phyloP scores from a whole-genome alignment of 257 asterid species.

The Thymus mandschuricus region DNA sequence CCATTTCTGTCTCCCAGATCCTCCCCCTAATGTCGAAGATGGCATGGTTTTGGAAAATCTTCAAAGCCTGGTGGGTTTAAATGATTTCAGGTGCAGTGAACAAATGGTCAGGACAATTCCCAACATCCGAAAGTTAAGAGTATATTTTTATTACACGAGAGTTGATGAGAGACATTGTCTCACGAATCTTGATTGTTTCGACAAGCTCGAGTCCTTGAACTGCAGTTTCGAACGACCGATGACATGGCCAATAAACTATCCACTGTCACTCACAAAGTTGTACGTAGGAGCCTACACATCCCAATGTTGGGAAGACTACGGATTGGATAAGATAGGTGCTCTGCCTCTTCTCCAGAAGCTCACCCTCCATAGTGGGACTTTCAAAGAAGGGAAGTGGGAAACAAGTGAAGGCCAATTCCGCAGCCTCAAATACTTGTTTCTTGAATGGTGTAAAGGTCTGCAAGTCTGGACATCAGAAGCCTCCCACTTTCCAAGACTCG shows the following conservation, averaged over 20 bases:
- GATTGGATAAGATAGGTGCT: background rate
- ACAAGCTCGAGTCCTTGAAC: conserved; percentile 6
- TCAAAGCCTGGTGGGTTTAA: background rate
- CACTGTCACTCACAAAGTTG: background rate
- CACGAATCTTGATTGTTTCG: background rate
- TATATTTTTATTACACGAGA: too few species aligned
- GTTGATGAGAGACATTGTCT: background rate
- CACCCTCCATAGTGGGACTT: background rate
- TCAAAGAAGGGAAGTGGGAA: background rate
- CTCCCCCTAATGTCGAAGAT: background rate
- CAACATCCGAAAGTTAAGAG: conserved; percentile 26
- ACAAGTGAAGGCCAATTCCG: background rate
- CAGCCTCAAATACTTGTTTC: background rate
- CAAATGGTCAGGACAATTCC: conserved; percentile 36
- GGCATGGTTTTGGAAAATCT: conserved; percentile 21
- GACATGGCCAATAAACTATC: background rate
- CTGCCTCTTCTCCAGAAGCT: conserved; percentile 5
- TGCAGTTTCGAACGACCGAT: too few species aligned
- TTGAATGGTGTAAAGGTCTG: fast-evolving
- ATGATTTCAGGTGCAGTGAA: conserved; percentile 22
- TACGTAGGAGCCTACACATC: too few species aligned
- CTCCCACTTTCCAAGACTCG: conserved; percentile 1
- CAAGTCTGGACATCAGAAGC: background rate
- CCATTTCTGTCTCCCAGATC: background rate
- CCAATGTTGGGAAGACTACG: background rate